A percentile compares a stretch with the other conserved stretches of the same genome.
These are phyloP conservation scores for Fraxinus floribunda DNA, from an alignment of 305 asterid species.

Conservation along the genomic window DNA sequence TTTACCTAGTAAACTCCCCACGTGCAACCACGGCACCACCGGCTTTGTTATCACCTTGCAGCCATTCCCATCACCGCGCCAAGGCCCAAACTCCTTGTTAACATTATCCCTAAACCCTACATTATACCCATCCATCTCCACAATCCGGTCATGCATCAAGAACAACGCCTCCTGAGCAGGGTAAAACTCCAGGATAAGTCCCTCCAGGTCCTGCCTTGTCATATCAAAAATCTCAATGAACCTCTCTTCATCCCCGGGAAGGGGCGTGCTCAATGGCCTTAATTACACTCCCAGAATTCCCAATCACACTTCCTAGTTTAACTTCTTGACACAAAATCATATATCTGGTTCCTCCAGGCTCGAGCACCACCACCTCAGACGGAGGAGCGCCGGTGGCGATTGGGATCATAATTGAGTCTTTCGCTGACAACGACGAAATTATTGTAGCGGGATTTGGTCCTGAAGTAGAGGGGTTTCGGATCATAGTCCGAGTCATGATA, in stretches of 20 bases:
- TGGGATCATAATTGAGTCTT: slow-evolving; percentile 41
- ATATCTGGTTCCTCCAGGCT: slow-evolving; percentile 55
- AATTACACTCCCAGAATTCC: slow-evolving; percentile 81
- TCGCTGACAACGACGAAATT: slow-evolving; percentile 41
- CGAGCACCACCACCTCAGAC: slow-evolving; percentile 5
- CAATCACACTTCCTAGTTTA: slow-evolving; percentile 90
- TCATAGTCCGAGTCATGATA: slow-evolving; percentile 82
- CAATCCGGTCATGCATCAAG: slow-evolving; percentile 75
- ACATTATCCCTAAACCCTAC: slow-evolving; percentile 48
- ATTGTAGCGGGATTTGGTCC: slow-evolving; percentile 55
- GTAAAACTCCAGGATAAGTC: too few relatives aligned
- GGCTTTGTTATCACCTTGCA: slow-evolving; percentile 67
- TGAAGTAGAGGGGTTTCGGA: slow-evolving; percentile 25
- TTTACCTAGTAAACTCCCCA: slow-evolving; percentile 86
- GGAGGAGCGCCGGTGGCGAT: slow-evolving; percentile 47
- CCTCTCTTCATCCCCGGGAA: slow-evolving; percentile 90
- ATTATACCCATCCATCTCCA: slow-evolving; percentile 59
- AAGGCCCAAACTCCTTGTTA: slow-evolving; percentile 41
- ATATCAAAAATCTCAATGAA: slow-evolving; percentile 86
- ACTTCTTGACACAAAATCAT: slow-evolving; percentile 77
- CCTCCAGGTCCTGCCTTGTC: slow-evolving; percentile 67
- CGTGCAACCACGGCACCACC: slow-evolving; percentile 81
- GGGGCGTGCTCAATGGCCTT: slow-evolving; percentile 82
- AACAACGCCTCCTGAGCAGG: slow-evolving; percentile 86
- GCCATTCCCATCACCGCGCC: slow-evolving; percentile 44